Conservation (phyloP, 2,329 filamentous ascomycete genomes). For the Fusarium falciforme region DNA sequence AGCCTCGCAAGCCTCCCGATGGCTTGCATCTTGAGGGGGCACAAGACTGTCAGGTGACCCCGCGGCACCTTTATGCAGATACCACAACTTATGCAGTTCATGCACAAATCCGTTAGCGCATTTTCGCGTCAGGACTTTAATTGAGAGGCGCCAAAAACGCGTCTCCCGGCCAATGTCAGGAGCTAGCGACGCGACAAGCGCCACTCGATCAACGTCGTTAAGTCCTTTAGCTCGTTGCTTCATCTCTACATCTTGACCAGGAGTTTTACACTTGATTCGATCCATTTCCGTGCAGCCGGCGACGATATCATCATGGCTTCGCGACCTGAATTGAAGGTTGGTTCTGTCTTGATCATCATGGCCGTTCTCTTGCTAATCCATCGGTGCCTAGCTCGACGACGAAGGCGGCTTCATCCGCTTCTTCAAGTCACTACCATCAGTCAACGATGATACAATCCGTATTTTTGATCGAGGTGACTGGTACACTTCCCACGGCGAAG, state of each 20-base stretch:
- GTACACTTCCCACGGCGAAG: conserved; percentile 91
- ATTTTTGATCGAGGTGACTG: conserved; percentile 96
- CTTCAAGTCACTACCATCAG: conserved; percentile 85
- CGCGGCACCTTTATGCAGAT: not conserved
- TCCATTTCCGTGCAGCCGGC: conserved; percentile 2
- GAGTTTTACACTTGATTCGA: conserved; percentile 10
- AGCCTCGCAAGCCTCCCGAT: not conserved
- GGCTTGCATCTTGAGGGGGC: not conserved
- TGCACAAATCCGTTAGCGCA: not conserved
- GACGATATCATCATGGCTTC: conserved; percentile 69
- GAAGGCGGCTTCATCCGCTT: conserved; percentile 97
- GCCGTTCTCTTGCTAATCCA: conserved; percentile 1
- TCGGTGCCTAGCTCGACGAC: conserved; percentile 80
- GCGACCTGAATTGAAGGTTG: conserved; percentile 77
- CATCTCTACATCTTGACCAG: conserved; percentile 3
- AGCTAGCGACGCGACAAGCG: conserved; percentile 38
- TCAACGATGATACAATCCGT: conserved; percentile 80
- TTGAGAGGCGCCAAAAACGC: conserved; percentile 42
- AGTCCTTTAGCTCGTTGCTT: conserved; percentile 15
- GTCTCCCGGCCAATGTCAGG: conserved; percentile 40
- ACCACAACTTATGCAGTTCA: not conserved
- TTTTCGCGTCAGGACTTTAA: conserved; percentile 44
- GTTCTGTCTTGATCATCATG: not conserved
- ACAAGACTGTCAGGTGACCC: conserved; percentile 2
- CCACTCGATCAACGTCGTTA: conserved; percentile 21